Percentiles rank a stretch among this genome's conserved stretches.
Conservation (phyloP, 345 rosid species). For the Viola odorata region DNA sequence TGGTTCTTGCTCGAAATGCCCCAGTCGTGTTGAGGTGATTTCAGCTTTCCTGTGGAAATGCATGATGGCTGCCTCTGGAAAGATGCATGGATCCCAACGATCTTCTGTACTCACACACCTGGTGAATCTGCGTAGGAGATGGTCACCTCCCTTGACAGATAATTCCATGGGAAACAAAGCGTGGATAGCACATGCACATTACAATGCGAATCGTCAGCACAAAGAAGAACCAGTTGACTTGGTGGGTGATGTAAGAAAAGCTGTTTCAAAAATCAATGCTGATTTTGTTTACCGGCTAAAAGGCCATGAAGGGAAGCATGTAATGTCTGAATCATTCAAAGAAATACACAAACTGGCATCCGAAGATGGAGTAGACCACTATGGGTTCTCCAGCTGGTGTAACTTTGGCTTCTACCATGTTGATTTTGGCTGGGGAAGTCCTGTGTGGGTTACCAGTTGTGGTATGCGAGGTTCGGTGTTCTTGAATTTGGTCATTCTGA, state of each 20-base stretch:
- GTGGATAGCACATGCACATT: constrained; percentile 29
- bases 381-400: constrained; percentile 38
- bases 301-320: constrained; percentile 11
- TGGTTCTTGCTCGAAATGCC: constrained; percentile 1
- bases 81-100: constrained; percentile 7
- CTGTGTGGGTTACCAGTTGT: constrained; percentile 33
- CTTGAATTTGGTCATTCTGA: constrained; percentile 35
- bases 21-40: constrained; percentile 17
- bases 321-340: constrained; percentile 14
- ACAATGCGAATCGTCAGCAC: neutral
- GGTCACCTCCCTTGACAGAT: constrained; percentile 14
- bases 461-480: constrained; percentile 14
- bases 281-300: constrained; percentile 19
- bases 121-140: constrained; percentile 36
- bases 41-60: constrained; percentile 24
- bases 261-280: constrained; percentile 22
- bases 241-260: constrained; percentile 21
- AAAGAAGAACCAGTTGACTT: constrained; percentile 17
- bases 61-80: constrained; percentile 20
- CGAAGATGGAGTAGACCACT: constrained; percentile 15
- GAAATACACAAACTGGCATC: constrained; percentile 7
- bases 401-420: constrained; percentile 24
- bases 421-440: constrained; percentile 46
- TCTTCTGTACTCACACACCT: constrained; percentile 26
- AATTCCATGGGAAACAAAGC: constrained; percentile 26